Conservation (phyloP, 306 rosid species). For the Arachis hypogaea region DNA sequence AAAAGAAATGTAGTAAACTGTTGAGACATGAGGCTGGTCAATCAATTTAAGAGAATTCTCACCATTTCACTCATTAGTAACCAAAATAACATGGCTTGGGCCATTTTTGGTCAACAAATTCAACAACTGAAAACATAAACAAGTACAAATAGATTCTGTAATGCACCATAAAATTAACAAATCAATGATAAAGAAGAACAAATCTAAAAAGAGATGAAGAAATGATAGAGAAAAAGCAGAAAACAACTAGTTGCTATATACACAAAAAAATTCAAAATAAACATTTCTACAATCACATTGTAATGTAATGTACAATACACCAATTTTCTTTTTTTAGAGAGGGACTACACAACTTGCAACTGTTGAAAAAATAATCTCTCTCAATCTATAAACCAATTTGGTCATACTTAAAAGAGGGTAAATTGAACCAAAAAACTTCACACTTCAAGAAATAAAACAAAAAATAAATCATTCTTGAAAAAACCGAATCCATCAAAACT, state of each 20-base stretch:
- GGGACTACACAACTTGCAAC: conserved; percentile 41
- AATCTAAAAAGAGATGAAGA: neutral
- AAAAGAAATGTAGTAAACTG: no score
- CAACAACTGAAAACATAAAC: neutral
- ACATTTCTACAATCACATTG: conserved; percentile 49
- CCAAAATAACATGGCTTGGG: no score
- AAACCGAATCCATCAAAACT: conserved; percentile 48
- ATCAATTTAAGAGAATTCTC: no score
- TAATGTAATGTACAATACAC: conserved; percentile 50
- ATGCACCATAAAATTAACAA: conserved; percentile 15
- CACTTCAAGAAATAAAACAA: conserved; percentile 71
- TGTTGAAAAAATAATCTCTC: conserved; percentile 35
- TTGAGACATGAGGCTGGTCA: no score
- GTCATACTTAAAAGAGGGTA: conserved; percentile 43
- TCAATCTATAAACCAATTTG: conserved; percentile 39
- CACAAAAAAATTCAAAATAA: conserved; percentile 34
- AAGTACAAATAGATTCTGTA: neutral
- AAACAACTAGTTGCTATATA: conserved; percentile 20
- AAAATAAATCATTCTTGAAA: conserved; percentile 73
- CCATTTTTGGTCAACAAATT: no score
- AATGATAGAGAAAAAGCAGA: neutral
- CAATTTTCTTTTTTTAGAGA: conserved; percentile 10
- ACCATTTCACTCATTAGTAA: no score
- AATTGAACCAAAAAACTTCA: conserved; percentile 42
- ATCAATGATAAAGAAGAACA: conserved; percentile 4